These are phyloP conservation scores for Cryomyces minteri DNA, from an alignment of 495 filamentous ascomycete genomes.

Conservation along the genomic window DNA sequence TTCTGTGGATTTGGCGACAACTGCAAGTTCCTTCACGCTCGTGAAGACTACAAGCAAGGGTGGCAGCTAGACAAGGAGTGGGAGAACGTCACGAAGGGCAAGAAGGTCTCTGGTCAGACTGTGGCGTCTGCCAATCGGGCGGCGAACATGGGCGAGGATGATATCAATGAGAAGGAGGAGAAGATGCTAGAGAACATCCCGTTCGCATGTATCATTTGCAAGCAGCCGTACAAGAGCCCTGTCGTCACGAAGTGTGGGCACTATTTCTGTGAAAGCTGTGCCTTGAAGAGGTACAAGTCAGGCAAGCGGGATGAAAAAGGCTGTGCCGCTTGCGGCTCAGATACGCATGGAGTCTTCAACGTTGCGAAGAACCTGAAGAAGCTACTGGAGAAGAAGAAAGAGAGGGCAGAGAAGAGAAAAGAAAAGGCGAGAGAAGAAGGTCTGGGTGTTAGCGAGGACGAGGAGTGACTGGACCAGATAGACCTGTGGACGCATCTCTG, in stretches of 20 bases:
- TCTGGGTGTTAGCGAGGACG: slow-evolving; percentile 49
- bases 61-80: slow-evolving; percentile 93
- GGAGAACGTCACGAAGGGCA: slow-evolving; percentile 68
- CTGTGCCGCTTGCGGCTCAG: slow-evolving; percentile 70
- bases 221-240: slow-evolving; percentile 58
- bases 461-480: slow-evolving; percentile 20
- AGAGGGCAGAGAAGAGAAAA: slow-evolving; percentile 43
- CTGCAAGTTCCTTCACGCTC: slow-evolving; percentile 78
- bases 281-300: slow-evolving; percentile 50
- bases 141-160: slow-evolving; percentile 27
- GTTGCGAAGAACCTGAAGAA: slow-evolving; percentile 66
- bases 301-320: slow-evolving; percentile 43
- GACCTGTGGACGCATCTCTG: too few relatives aligned
- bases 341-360: slow-evolving; percentile 83
- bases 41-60: slow-evolving; percentile 80
- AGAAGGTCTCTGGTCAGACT: slow-evolving; percentile 41
- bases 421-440: slow-evolving; percentile 55
- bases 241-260: slow-evolving; percentile 84
- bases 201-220: slow-evolving; percentile 90
- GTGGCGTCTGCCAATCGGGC: slow-evolving; percentile 39
- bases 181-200: slow-evolving; percentile 72
- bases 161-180: slow-evolving; percentile 49
- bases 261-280: slow-evolving; percentile 88
- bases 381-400: slow-evolving; percentile 67
- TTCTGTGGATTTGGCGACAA: slow-evolving; percentile 65